Evolutionary conservation across 1,139 yeast genomes (phyloP).

Genomic region (Suhomyces atakaporum): DNA sequence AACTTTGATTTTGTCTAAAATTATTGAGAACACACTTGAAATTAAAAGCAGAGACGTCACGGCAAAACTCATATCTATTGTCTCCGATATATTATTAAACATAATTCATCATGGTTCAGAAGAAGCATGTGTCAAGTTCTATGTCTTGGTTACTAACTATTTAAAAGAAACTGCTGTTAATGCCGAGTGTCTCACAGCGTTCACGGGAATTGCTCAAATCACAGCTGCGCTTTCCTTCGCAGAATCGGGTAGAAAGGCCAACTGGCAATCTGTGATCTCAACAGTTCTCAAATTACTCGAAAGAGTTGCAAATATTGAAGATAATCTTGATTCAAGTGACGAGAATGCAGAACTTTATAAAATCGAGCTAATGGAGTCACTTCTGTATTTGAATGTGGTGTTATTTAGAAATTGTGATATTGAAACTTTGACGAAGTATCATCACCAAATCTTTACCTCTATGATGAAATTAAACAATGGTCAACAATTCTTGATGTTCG

Average conservation of each 20-base stretch:
- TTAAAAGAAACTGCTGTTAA: constrained; percentile 15
- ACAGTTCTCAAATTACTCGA: constrained; percentile 18
- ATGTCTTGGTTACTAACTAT: constrained; percentile 34
- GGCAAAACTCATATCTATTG: constrained; percentile 40
- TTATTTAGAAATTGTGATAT: constrained; percentile 62
- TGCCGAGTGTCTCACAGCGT: not conserved
- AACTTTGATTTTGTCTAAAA: constrained; percentile 44
- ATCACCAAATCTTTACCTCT: constrained; percentile 43
- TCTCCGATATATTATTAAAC: constrained; percentile 61
- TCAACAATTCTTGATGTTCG: constrained; percentile 48
- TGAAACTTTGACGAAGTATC: constrained; percentile 49
- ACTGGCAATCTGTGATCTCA: constrained; percentile 39
- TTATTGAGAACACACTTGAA: constrained; percentile 41
- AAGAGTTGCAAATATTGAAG: constrained; percentile 8
- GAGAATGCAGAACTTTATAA: constrained; percentile 1
- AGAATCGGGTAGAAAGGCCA: constrained; percentile 64
- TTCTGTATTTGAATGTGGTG: constrained; percentile 46
- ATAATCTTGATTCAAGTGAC: not conserved
- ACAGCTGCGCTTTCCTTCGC: constrained; percentile 53
- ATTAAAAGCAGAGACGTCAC: constrained; percentile 17
- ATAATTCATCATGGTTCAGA: constrained; percentile 63
- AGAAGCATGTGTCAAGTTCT: constrained; percentile 54
- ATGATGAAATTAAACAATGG: constrained; percentile 34
- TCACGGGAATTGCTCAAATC: constrained; percentile 5
- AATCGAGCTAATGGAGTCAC: constrained; percentile 32